Evolutionary conservation across 164 flowering plant species (phyloP), one percentile per base, ranked within the genome.

Genomic region (Chloranthus sessilifolius): DNA sequence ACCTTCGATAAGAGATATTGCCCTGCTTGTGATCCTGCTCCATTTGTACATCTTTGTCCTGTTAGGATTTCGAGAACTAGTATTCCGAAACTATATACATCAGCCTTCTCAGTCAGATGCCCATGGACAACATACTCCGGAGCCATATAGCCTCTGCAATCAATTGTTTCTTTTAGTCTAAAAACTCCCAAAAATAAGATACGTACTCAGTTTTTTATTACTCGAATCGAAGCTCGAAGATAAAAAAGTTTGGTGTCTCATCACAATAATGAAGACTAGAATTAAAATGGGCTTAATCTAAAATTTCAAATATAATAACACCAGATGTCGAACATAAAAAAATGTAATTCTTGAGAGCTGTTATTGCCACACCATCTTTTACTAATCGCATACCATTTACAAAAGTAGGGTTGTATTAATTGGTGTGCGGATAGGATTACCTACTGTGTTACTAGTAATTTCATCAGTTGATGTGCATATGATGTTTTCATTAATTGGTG

Each of bases 1-100:
- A 51, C 55, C 55, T 15, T 51, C 2, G 55, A 29, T 17, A 51
- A 27, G 55, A 51, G 38, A 38, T 24, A 51, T 17, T 51, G 29
- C n/a, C 44, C 34, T 8, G 31, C 23, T 39, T 36, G 43, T 51
- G 55, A 7, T 25, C 34, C 44, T 14, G 22, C 20, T 16, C 24
- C 26, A 9, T 6, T 42, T 26, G 37, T 20, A 38, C 47, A 26
- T 25, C 45, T 39, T 24, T 39, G 36, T 7, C 47, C 10, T 12
- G 24, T 43, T 2, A 43, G n/a, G 22, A 43, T 43, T 22, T 43
- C 29, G 22, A 43, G 22, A 17, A 43, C 11, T 5, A 43, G 47
- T 5, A 43, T 14, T 0, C 29, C 47, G 14, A 43, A 43, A 23
- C 47, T 43, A n/a, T 43, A 43, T 17, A 43, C 47, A 21, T 43